Conservation (phyloP, 2,329 filamentous ascomycete species). For the Aspergillus unguis region DNA sequence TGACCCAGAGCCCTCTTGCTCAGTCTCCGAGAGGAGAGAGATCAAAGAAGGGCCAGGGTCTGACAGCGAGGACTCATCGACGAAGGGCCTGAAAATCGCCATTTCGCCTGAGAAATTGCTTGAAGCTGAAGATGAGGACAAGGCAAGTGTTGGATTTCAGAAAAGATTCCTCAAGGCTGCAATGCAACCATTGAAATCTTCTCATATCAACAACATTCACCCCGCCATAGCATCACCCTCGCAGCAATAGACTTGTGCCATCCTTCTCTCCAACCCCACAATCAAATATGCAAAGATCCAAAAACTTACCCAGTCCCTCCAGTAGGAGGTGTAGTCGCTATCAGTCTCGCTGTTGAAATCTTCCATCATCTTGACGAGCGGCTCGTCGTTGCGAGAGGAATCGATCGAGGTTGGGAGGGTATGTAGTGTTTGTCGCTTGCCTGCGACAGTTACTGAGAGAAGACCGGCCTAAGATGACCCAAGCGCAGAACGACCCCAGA, state of each 20-base stretch:
- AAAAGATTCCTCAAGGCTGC: neutral
- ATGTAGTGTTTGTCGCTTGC: constrained; percentile 16
- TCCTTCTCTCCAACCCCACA: constrained; percentile 10
- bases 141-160: neutral
- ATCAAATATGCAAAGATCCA: constrained; percentile 8
- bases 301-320: constrained; percentile 91
- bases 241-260: neutral
- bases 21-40: neutral
- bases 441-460: constrained; percentile 25
- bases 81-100: neutral
- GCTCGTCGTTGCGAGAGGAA: neutral
- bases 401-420: constrained; percentile 13
- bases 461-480: constrained; percentile 18
- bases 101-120: constrained; percentile 1
- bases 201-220: neutral
- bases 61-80: constrained; percentile 1
- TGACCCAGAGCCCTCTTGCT: neutral
- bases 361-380: constrained; percentile 63
- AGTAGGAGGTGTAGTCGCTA: constrained; percentile 98
- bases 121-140: neutral
- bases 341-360: constrained; percentile 97
- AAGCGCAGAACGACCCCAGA: constrained; percentile 21
- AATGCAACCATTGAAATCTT: neutral
- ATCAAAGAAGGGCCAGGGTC: neutral
- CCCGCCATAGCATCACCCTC: neutral